phyloP scores from a whole-genome alignment of 2,329 filamentous ascomycete species.

The Epichloe sylvatica region DNA sequence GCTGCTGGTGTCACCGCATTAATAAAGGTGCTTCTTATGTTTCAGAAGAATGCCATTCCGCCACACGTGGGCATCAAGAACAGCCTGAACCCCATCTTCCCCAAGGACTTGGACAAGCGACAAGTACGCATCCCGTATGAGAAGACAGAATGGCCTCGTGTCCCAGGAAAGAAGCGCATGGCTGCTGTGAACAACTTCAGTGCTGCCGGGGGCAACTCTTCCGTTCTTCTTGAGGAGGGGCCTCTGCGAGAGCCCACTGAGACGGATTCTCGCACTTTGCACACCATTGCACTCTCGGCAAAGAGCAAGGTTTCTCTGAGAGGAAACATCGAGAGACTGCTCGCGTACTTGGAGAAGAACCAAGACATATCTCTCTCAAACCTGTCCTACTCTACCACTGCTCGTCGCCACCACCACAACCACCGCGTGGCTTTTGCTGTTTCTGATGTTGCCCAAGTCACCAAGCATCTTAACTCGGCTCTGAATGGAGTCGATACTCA shows the following conservation, averaged over 20 bases:
- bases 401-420: constrained; percentile 13
- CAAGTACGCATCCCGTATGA: constrained; percentile 26
- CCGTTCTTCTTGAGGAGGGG: constrained; percentile 48
- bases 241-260: constrained; percentile 17
- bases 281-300: neutral
- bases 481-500: neutral
- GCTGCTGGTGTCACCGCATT: constrained; percentile 48
- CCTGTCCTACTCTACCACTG: constrained; percentile 26
- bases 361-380: neutral
- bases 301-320: neutral
- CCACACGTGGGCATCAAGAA: constrained; percentile 41
- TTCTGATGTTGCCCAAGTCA: neutral
- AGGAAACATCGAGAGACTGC: neutral
- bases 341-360: neutral
- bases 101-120: constrained; percentile 25
- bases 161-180: constrained; percentile 17
- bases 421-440: neutral
- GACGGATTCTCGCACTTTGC: neutral
- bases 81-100: constrained; percentile 29
- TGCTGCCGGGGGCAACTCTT: constrained; percentile 43
- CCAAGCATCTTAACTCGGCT: neutral
- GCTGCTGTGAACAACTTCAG: constrained; percentile 38
- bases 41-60: constrained; percentile 45
- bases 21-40: constrained; percentile 51
- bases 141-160: constrained; percentile 19